A percentile compares a stretch with the other conserved stretches of the same genome.
Conservation (phyloP, 176 grass and related monocot genomes). For the Alopecurus myosuroides region DNA sequence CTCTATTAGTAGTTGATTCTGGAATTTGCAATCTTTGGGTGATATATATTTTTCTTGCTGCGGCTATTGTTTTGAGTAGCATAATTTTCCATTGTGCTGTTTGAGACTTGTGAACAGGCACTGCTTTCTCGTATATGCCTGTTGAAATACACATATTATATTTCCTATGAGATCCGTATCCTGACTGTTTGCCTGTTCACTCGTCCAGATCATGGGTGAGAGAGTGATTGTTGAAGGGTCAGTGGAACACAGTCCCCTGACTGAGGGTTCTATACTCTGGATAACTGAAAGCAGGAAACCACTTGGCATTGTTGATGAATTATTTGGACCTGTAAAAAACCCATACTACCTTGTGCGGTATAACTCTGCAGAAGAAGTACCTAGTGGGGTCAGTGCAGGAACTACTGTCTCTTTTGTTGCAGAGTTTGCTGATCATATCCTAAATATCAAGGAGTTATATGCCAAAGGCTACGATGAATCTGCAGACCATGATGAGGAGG, state of each 20-base stretch:
- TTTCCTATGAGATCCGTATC: neutral
- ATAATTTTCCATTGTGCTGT: conserved; percentile 2
- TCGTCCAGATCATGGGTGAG: conserved; percentile 65
- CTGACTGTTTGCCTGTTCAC: conserved; percentile 24
- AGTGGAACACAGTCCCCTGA: conserved; percentile 71
- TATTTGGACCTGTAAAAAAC: conserved; percentile 93
- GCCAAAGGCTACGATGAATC: conserved; percentile 83
- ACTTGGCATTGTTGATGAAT: conserved; percentile 77
- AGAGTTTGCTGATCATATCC: conserved; percentile 73
- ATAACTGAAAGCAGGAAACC: conserved; percentile 66
- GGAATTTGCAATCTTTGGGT: neutral
- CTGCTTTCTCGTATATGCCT: neutral
- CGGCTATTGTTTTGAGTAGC: neutral
- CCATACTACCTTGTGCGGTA: conserved; percentile 83
- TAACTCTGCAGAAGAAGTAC: conserved; percentile 64
- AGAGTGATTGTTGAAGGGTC: conserved; percentile 86
- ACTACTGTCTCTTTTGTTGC: conserved; percentile 67
- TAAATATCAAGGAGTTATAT: conserved; percentile 70
- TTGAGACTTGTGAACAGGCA: neutral
- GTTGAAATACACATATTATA: neutral
- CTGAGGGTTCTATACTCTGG: conserved; percentile 93
- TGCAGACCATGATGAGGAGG: conserved; percentile 52
- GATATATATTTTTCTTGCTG: neutral
- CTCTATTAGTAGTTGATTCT: neutral
- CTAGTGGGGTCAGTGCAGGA: conserved; percentile 60